Percentiles rank a stretch among this genome's conserved stretches.
These are phyloP conservation scores for Fusarium lyarnte DNA, from an alignment of 2,329 filamentous ascomycete species.

Conservation along the genomic window DNA sequence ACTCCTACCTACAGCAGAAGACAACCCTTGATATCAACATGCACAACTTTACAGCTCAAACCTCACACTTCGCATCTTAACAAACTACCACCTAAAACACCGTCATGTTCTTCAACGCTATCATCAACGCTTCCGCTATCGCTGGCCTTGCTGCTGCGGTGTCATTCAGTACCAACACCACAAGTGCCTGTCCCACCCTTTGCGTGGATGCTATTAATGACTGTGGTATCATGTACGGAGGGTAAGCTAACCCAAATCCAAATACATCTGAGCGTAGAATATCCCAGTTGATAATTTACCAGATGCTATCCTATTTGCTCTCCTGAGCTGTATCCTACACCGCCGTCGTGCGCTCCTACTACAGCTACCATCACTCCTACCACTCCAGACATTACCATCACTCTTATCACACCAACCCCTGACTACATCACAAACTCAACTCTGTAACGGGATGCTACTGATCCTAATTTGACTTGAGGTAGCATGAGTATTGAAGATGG, in stretches of 20 bases:
- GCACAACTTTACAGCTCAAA: background rate
- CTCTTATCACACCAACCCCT: background rate
- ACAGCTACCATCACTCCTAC: background rate
- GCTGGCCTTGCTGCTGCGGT: constrained; percentile 13
- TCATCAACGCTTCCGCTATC: constrained; percentile 15
- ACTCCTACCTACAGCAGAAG: background rate
- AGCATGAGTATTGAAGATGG: background rate
- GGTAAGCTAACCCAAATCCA: constrained; percentile 23
- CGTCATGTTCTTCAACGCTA: constrained; percentile 19
- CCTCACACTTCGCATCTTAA: background rate
- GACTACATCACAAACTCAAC: background rate
- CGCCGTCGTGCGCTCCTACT: constrained; percentile 37
- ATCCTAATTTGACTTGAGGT: background rate
- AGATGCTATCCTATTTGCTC: constrained; percentile 48
- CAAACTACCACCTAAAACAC: background rate
- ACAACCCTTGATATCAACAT: background rate
- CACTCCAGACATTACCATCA: background rate
- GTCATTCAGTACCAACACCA: background rate
- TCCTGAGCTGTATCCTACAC: constrained; percentile 33
- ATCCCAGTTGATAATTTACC: background rate
- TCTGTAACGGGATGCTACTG: background rate
- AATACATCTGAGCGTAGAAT: background rate
- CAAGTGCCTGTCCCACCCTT: constrained; percentile 15
- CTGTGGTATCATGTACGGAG: constrained; percentile 43
- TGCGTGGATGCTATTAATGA: constrained; percentile 45